A percentile compares a stretch with the other conserved stretches of the same genome.
phyloP scores from a whole-genome alignment of 495 filamentous ascomycete genomes.

The Talaromyces nanjingensis region DNA sequence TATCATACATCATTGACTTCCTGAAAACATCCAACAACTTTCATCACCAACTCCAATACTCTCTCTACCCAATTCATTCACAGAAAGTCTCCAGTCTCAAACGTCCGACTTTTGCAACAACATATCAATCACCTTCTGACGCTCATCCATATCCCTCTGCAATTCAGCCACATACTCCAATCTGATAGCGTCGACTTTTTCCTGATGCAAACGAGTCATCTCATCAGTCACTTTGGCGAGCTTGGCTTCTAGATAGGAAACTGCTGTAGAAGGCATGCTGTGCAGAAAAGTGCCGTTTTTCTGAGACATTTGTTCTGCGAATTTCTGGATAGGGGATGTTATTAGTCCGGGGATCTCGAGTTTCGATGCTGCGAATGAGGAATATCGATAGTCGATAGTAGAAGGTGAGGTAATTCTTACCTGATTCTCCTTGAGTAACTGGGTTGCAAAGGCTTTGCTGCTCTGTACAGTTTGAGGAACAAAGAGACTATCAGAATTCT shows the following conservation, averaged over 20 bases:
- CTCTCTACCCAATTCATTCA: background rate
- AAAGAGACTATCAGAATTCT: background rate
- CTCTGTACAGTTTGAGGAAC: background rate
- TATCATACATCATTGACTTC: background rate
- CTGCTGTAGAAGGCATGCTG: background rate
- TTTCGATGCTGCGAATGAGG: no score
- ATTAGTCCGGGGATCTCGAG: no score
- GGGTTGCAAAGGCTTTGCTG: background rate
- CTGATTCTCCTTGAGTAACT: background rate
- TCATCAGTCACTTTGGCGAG: background rate
- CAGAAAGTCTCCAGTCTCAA: background rate
- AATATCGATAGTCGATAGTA: no score
- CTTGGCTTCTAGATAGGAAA: background rate
- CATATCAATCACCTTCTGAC: constrained; percentile 3
- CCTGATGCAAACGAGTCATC: background rate
- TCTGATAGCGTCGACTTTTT: constrained; percentile 1
- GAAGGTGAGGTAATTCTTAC: no score
- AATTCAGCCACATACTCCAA: background rate
- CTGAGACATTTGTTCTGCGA: background rate
- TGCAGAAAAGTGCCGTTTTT: background rate
- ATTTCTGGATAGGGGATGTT: background rate
- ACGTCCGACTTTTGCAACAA: background rate
- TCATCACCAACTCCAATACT: no score
- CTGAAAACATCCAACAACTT: no score
- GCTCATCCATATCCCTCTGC: background rate